These are phyloP conservation scores for Eugenia klotzschiana DNA, from an alignment of 441 rosid genomes.

Conservation along the genomic window DNA sequence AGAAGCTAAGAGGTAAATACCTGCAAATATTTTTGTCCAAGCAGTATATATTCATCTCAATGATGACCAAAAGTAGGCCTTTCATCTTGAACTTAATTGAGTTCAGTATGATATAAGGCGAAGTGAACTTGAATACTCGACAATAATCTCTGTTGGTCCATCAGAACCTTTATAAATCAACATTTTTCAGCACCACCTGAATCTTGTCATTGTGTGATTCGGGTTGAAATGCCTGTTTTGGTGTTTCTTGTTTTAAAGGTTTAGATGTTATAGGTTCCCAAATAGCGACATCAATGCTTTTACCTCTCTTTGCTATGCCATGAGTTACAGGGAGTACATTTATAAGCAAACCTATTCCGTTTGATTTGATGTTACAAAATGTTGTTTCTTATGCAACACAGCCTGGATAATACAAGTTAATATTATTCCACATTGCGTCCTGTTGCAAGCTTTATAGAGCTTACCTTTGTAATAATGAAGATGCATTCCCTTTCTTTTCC, in stretches of 20 bases:
- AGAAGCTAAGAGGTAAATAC: not conserved
- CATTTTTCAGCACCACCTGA: not conserved
- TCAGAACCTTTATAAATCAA: not conserved
- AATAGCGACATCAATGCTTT: not conserved
- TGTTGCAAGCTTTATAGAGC: not conserved
- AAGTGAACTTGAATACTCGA: not conserved
- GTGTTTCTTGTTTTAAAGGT: not conserved
- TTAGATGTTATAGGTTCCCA: not conserved
- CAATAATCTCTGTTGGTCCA: not conserved
- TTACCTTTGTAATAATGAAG: not conserved
- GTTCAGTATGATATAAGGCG: not conserved
- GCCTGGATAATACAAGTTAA: not conserved
- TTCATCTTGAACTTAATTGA: not conserved
- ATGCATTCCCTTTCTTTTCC: not conserved
- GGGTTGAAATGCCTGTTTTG: not conserved
- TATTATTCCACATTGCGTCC: not conserved
- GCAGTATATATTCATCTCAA: not conserved
- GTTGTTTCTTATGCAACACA: not conserved
- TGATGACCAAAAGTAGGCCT: not conserved
- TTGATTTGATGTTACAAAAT: not conserved
- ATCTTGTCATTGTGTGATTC: not conserved
- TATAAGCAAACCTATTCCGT: not conserved
- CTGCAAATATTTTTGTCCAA: not conserved
- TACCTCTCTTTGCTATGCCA: not conserved
- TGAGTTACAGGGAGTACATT: not conserved